These are phyloP conservation scores for Teratosphaeria nubilosa DNA, from an alignment of 2,329 filamentous ascomycete species.

Conservation along the genomic window DNA sequence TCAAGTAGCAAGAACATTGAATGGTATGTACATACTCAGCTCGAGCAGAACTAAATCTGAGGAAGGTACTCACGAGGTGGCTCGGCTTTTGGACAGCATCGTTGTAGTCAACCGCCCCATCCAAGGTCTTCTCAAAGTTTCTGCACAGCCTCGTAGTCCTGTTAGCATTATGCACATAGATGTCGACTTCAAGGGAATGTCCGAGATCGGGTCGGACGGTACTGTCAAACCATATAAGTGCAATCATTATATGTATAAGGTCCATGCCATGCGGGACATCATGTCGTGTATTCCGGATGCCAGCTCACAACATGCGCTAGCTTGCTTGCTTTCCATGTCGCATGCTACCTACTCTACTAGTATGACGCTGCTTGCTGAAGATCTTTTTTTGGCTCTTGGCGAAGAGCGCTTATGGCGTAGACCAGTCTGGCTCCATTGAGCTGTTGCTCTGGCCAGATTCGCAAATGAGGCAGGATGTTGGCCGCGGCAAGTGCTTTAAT, in stretches of 20 bases:
- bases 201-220: too few species aligned
- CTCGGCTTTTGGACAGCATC: too few species aligned
- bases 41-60: too few species aligned
- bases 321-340: background rate
- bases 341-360: background rate
- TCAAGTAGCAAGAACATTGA: too few species aligned
- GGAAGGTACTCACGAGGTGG: too few species aligned
- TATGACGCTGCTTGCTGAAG: background rate
- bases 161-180: too few species aligned
- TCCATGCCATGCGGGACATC: background rate
- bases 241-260: background rate
- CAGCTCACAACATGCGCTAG: background rate
- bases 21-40: too few species aligned
- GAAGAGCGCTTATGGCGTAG: background rate
- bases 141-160: too few species aligned
- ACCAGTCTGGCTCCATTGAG: background rate
- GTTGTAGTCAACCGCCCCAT: too few species aligned
- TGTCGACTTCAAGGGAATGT: too few species aligned
- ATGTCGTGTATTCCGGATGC: background rate
- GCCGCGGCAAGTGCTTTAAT: background rate
- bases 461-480: background rate
- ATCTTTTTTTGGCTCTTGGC: background rate
- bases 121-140: too few species aligned
- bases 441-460: background rate
- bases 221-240: too few species aligned